Base-by-base conservation (phyloP, 148 eudicot species). In the Limonium bicolor region DNA sequence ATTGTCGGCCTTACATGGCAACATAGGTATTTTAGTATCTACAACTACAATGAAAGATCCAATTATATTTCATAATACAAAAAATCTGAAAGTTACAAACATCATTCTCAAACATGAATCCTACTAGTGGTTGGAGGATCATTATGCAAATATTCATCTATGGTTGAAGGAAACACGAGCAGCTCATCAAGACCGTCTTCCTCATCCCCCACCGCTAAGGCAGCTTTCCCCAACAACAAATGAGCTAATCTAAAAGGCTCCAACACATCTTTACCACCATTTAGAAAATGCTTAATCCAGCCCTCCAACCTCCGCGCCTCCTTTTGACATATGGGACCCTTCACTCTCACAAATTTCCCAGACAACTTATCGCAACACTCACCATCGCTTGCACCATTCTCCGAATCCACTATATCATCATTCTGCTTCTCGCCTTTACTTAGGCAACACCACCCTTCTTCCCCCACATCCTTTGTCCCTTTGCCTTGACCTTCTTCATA, bases 161-260 rank as follows among this genome's bases (percentile, higher is more conserved):
- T 46, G 23, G 92, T 77, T 3, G 76, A 67, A 9, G 95, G 95
- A 67, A 85, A 80, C 61, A 61, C 67, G 31, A 74, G 36, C 54
- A 74, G 36, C 54, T 55, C 69, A 22, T 60, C 72, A 52, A 50
- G 52, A 41, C 46, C 66, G 20, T n/a, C n/a, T n/a, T 39, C 74
- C 68, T 39, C 41, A 42, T 37, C 63, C 43, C 37, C 56, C 12
- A 61, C 47, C 45, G 67, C 16, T 69, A 62, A 61, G 23, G 82
- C 67, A 57, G 77, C 82, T 62, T 74, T 85, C 0, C 69, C 80
- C 73, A 80, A 55, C 35, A 85, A 70, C 73, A 85, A 70, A 68
- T 85, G 83, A 49, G 75, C 80, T 67, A 85, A 63, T 51, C 71
- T 67, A 21, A 80, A 50, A 28, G 86, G 86, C 66, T 80, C 95